Conservation (phyloP, 2,329 filamentous ascomycete genomes). For the Fusarium sp. region DNA sequence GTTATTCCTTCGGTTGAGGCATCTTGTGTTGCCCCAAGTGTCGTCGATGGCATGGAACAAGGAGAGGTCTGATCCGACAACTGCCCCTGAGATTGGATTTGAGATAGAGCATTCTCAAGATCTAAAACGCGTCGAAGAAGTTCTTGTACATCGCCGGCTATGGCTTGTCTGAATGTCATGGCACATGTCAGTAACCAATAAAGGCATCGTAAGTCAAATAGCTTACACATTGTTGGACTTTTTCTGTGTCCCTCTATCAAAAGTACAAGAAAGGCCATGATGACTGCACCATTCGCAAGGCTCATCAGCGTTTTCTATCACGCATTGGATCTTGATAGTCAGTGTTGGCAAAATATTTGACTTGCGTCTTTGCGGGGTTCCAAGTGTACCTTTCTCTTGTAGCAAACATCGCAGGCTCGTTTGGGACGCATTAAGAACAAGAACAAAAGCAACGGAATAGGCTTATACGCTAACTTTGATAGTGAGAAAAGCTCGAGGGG, state of each 20-base stretch:
- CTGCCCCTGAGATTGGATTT: background rate
- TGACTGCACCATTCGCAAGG: slow-evolving; percentile 30
- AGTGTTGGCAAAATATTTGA: background rate
- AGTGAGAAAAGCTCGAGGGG: background rate
- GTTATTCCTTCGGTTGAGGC: too few species aligned
- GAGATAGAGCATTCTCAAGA: background rate
- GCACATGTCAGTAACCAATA: background rate
- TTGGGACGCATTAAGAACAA: background rate
- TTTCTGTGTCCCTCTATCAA: slow-evolving; percentile 14
- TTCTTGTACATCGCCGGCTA: background rate
- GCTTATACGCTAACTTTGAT: background rate
- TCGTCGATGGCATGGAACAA: background rate
- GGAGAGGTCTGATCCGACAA: background rate
- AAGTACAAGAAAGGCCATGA: slow-evolving; percentile 30
- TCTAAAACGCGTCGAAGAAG: background rate
- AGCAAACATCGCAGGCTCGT: slow-evolving; percentile 15
- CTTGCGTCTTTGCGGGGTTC: background rate
- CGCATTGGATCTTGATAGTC: slow-evolving; percentile 27
- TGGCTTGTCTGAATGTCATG: background rate
- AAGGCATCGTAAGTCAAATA: background rate
- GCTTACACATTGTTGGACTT: background rate
- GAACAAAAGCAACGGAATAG: background rate
- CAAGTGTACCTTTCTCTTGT: slow-evolving; percentile 9
- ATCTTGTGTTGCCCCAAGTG: background rate
- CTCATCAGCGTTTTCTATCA: background rate